A percentile compares a stretch with the other conserved stretches of the same genome.
Conservation (phyloP, 352 stramenopile genomes). For the Pythium rishiriense region DNA sequence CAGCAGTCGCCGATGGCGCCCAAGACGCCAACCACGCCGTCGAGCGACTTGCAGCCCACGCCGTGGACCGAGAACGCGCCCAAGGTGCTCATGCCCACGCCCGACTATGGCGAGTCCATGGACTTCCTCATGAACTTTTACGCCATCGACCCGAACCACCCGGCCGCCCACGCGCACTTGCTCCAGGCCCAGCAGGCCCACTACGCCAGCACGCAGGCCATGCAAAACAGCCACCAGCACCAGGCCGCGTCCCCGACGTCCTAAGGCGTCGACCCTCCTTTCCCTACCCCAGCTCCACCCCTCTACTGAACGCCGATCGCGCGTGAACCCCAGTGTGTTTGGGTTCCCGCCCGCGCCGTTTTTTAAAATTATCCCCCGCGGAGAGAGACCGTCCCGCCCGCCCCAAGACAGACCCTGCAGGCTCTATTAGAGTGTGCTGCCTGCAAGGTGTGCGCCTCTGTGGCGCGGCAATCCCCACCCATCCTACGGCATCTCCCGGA, state of each 20-base stretch:
- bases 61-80: constrained; percentile 25
- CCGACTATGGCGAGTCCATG: constrained; percentile 79
- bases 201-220: constrained; percentile 16
- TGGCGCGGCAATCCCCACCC: no score
- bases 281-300: not conserved
- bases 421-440: not conserved
- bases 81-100: constrained; percentile 34
- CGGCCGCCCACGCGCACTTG: constrained; percentile 20
- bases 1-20: constrained; percentile 11
- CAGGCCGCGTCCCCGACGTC: constrained; percentile 11
- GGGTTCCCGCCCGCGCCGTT: not conserved
- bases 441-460: not conserved
- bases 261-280: not conserved
- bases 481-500: not conserved
- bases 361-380: constrained; percentile 7
- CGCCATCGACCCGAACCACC: constrained; percentile 47
- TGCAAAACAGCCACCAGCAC: not conserved
- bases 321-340: not conserved
- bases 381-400: not conserved
- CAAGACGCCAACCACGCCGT: constrained; percentile 16
- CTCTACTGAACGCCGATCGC: not conserved
- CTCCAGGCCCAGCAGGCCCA: constrained; percentile 24
- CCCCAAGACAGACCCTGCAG: not conserved
- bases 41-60: constrained; percentile 16
- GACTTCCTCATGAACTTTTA: constrained; percentile 84